A percentile compares a stretch with the other conserved stretches of the same genome.
Conservation (phyloP, 768 basidiomycete species). For the Leccinum olivaceopallidum region DNA sequence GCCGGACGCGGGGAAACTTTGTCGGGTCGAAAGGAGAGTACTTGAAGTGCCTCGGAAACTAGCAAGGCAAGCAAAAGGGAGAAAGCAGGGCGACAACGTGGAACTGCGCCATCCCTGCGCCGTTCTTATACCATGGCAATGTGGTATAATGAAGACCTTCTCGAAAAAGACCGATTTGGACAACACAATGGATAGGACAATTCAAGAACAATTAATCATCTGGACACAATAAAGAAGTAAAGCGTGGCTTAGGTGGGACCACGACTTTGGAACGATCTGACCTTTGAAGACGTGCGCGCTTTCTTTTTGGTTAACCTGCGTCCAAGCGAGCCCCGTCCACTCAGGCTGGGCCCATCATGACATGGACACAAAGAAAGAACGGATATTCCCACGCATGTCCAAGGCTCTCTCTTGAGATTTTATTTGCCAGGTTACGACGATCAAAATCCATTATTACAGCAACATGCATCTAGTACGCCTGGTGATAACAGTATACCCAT, state of each 20-base stretch:
- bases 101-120: not conserved
- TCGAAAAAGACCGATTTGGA: slow-evolving; percentile 1
- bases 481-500: no score
- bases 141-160: not conserved
- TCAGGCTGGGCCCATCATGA: not conserved
- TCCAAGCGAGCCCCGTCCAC: not conserved
- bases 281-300: not conserved
- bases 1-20: slow-evolving; percentile 3
- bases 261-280: not conserved
- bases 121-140: slow-evolving; percentile 20
- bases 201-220: slow-evolving; percentile 10
- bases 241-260: not conserved
- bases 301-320: not conserved
- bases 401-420: no score
- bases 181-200: slow-evolving; percentile 25
- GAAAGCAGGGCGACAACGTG: slow-evolving; percentile 1
- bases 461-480: no score
- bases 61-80: slow-evolving; percentile 10
- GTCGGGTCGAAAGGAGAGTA: slow-evolving; percentile 2
- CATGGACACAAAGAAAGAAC: slow-evolving; percentile 5
- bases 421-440: no score
- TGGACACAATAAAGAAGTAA: slow-evolving; percentile 13
- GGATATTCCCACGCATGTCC: not conserved
- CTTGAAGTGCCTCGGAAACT: slow-evolving; percentile 15
- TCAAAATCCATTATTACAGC: no score